These are phyloP conservation scores for Phialophora chinensis DNA, from an alignment of 2,329 filamentous ascomycete genomes.

Conservation along the genomic window DNA sequence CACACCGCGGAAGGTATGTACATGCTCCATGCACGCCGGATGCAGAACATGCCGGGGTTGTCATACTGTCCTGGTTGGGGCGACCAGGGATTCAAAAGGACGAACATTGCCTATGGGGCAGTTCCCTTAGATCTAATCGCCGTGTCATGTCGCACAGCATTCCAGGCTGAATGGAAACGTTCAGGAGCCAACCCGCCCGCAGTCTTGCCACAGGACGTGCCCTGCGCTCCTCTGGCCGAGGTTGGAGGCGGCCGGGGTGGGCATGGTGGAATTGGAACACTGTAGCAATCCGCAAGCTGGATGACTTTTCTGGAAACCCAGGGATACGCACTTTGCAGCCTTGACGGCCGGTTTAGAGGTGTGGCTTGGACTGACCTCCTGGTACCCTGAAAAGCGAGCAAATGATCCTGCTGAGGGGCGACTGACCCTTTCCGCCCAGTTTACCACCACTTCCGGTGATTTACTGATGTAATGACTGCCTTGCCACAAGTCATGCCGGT, in stretches of 20 bases:
- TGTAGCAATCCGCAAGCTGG: slow-evolving; percentile 20
- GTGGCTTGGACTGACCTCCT: slow-evolving; percentile 18
- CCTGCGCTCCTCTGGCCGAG: neutral
- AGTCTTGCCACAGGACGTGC: slow-evolving; percentile 13
- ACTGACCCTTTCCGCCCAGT: slow-evolving; percentile 17
- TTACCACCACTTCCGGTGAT: slow-evolving; percentile 22
- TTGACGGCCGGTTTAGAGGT: slow-evolving; percentile 18
- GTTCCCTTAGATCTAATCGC: slow-evolving; percentile 9
- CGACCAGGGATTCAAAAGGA: slow-evolving; percentile 21
- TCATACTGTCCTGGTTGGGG: neutral
- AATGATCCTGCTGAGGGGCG: slow-evolving; percentile 16
- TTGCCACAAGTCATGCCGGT: slow-evolving; percentile 32
- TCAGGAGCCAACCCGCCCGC: slow-evolving; percentile 1
- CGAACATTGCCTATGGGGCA: slow-evolving; percentile 15
- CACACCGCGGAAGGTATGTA: slow-evolving; percentile 18
- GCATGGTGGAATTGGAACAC: slow-evolving; percentile 6
- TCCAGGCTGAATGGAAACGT: slow-evolving; percentile 2
- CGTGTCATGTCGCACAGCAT: slow-evolving; percentile 19
- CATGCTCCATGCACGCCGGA: slow-evolving; percentile 11
- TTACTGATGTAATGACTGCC: slow-evolving; percentile 27
- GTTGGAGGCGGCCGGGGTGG: neutral
- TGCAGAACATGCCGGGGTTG: slow-evolving; percentile 21
- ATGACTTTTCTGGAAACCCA: slow-evolving; percentile 26
- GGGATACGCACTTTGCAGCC: slow-evolving; percentile 20
- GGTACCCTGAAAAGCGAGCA: neutral